phyloP scores from a whole-genome alignment of 306 rosid genomes.

The Ceratonia siliqua region DNA sequence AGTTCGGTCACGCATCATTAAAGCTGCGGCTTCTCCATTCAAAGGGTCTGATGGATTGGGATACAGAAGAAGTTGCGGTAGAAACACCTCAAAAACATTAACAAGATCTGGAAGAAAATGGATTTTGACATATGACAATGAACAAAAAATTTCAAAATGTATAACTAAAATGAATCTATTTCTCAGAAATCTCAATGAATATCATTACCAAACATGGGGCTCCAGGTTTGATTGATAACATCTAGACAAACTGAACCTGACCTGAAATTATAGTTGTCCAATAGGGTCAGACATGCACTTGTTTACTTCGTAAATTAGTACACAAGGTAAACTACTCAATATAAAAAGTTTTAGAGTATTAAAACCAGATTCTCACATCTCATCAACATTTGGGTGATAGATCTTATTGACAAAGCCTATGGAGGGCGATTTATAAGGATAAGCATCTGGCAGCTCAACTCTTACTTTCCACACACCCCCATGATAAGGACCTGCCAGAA shows the following conservation, averaged over 20 bases:
- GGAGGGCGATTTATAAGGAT: slow-evolving; percentile 57
- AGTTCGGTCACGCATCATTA: slow-evolving; percentile 51
- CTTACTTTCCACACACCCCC: slow-evolving; percentile 56
- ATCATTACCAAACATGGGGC: slow-evolving; percentile 57
- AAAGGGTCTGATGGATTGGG: slow-evolving; percentile 57
- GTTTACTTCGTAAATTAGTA: not conserved
- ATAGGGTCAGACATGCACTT: not conserved
- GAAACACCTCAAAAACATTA: slow-evolving; percentile 53
- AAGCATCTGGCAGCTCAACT: slow-evolving; percentile 58
- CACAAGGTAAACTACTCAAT: not conserved
- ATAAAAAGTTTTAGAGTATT: not conserved
- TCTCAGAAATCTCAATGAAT: not conserved
- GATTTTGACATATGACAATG: slow-evolving; percentile 20
- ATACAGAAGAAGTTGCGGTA: slow-evolving; percentile 58
- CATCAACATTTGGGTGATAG: slow-evolving; percentile 60
- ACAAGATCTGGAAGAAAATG: slow-evolving; percentile 47
- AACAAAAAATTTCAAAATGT: slow-evolving; percentile 4
- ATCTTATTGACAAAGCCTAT: slow-evolving; percentile 56
- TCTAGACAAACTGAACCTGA: slow-evolving; percentile 57
- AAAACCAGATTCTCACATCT: slow-evolving; percentile 42
- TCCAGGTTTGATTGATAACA: slow-evolving; percentile 60
- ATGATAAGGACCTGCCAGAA: slow-evolving; percentile 55
- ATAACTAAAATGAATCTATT: not conserved
- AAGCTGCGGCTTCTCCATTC: slow-evolving; percentile 58
- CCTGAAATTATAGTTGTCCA: slow-evolving; percentile 38